Conservation (phyloP, 345 rosid species). For the Triadica sebifera region DNA sequence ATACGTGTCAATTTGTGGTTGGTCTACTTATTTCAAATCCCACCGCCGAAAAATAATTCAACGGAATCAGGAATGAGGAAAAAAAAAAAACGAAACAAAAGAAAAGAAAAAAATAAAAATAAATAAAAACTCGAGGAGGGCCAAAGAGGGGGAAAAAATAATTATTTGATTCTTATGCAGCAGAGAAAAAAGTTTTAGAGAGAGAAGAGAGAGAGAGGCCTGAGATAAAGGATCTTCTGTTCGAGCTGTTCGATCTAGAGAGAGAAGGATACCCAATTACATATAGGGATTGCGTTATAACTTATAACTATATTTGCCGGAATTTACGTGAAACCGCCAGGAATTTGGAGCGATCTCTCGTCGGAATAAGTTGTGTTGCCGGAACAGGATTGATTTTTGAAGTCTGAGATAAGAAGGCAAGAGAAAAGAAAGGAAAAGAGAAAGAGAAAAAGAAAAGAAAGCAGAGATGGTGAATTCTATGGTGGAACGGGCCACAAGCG, state of each 20-base stretch:
- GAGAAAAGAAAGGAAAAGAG: not conserved
- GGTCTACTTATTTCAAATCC: constrained; percentile 3
- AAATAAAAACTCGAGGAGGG: no score
- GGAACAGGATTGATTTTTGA: not conserved
- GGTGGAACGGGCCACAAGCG: constrained; percentile 99
- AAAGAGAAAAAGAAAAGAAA: not conserved
- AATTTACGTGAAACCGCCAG: constrained; percentile 31
- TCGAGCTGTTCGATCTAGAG: constrained; percentile 22
- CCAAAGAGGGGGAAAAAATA: not conserved
- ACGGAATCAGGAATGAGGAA: not conserved
- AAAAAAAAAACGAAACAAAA: constrained; percentile 4
- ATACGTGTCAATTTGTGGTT: constrained; percentile 30
- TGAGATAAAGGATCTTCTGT: constrained; percentile 26
- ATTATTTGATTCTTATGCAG: constrained; percentile 1
- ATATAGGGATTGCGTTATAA: not conserved
- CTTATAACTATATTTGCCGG: constrained; percentile 23
- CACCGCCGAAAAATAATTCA: constrained; percentile 8
- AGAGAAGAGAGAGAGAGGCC: constrained; percentile 16
- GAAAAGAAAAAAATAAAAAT: no score
- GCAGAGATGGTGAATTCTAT: constrained; percentile 86
- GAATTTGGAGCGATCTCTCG: constrained; percentile 30
- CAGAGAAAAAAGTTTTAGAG: not conserved
- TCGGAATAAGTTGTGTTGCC: constrained; percentile 15
- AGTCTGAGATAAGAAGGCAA: not conserved
- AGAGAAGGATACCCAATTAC: not conserved